Evolutionary conservation across 129 eudicot genomes (phyloP), one percentile per base, ranked within the genome.

Genomic region (Lonicera japonica): DNA sequence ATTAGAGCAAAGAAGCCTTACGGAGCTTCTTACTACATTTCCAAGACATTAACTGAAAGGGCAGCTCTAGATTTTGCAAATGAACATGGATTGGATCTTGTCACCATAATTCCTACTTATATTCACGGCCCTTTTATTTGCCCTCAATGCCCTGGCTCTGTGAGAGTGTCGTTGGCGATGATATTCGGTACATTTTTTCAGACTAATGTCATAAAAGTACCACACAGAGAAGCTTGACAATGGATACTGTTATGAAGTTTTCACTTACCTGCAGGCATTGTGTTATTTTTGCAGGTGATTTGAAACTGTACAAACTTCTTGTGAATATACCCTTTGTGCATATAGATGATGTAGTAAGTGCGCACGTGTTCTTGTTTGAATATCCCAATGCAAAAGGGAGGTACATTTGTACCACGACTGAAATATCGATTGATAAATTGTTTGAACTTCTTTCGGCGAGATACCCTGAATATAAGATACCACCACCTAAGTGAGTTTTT

Each of bases 51-150:
- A 16, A 61, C 73, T 13, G 81, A 76, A 21, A 65, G 21, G 21
- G 77, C 77, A 14, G 81, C 81, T 9, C 21, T 71, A 8, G 77
- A 76, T 6, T 60, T 59, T 47, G 81, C 81, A 10, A 65, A 70
- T 23, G 48, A 68, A 13, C 54, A 70, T 64, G 69, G 77, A 0
- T 21, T 76, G 69, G 81, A 70, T n/a, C 73, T 76, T 54, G 77
- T 70, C 41, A 34, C 73, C 17, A 77, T 76, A n/a, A 9, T 70
- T 43, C 81, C 81, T 11, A 59, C 81, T 4, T 76, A 69, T 65
- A 66, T 66, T 11, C 41, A 64, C 3, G 81, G 81, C 6, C 76
- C 77, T 11, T 76, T 76, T 43, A 60, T 76, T 16, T 58, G 73
- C 41, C 65, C 77, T 36, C 34, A 45, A 13, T 21, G 48, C 7